Percentiles rank a stretch among this genome's conserved stretches.
Conservation (phyloP, 495 filamentous ascomycete genomes). For the Neurospora hispaniola region DNA sequence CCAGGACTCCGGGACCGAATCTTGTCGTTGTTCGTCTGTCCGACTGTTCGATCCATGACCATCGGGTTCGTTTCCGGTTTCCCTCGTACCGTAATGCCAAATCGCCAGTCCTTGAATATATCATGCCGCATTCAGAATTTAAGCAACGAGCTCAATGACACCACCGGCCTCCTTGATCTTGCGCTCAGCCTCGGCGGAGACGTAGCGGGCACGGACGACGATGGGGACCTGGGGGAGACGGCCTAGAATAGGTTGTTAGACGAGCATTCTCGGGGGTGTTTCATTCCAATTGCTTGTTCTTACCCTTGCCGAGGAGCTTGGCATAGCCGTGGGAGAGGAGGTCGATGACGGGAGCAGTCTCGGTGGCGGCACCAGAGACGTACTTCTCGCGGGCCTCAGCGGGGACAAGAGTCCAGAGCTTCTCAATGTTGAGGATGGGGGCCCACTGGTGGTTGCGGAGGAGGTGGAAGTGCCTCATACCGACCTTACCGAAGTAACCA, state of each 20-base stretch:
- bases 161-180: conserved; percentile 27
- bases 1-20: conserved; percentile 24
- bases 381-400: conserved; percentile 25
- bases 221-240: conserved; percentile 26
- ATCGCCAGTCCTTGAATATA: conserved; percentile 22
- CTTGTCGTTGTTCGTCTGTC: conserved; percentile 15
- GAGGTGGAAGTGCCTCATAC: conserved; percentile 28
- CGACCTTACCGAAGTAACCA: conserved; percentile 31
- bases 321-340: conserved; percentile 27
- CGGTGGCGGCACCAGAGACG: conserved; percentile 21
- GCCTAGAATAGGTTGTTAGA: conserved; percentile 10
- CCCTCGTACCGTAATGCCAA: conserved; percentile 26
- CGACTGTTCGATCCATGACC: conserved; percentile 18
- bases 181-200: conserved; percentile 27
- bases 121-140: conserved; percentile 14
- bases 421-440: conserved; percentile 28
- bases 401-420: conserved; percentile 28
- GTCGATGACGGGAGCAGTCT: conserved; percentile 26
- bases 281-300: neutral
- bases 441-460: conserved; percentile 27
- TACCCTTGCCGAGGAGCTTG: conserved; percentile 29
- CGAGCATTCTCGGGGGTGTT: neutral
- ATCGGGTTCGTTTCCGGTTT: conserved; percentile 19
- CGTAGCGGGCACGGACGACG: conserved; percentile 25
- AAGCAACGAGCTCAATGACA: conserved; percentile 27